Percentiles rank a stretch among this genome's conserved stretches.
Conservation (phyloP, 2,329 filamentous ascomycete genomes). For the Neodidymelliopsis sp. region DNA sequence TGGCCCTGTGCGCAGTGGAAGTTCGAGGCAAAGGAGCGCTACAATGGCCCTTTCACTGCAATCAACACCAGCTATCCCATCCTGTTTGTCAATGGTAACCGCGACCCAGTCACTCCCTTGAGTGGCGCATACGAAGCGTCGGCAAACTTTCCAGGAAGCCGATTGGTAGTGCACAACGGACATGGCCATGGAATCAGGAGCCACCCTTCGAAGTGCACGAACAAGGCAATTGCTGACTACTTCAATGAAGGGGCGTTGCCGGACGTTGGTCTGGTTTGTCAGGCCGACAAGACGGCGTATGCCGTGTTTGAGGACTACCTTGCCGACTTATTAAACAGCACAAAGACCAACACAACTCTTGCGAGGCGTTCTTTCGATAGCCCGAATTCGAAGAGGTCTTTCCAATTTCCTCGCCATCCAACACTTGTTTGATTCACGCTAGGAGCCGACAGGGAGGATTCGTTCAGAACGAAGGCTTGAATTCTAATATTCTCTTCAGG, state of each 20-base stretch:
- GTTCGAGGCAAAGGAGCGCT: conserved; percentile 25
- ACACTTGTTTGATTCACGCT: no score
- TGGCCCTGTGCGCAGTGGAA: conserved; percentile 29
- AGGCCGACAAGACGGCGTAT: conserved; percentile 18
- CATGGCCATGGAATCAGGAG: conserved; percentile 17
- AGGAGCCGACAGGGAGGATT: no score
- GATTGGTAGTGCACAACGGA: conserved; percentile 24
- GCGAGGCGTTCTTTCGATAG: conserved; percentile 1
- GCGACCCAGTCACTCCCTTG: conserved; percentile 29
- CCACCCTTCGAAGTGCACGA: conserved; percentile 20
- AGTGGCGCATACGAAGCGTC: conserved; percentile 25
- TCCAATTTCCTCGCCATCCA: background rate
- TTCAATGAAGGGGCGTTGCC: conserved; percentile 25
- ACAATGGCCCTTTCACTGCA: conserved; percentile 15
- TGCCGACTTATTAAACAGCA: background rate
- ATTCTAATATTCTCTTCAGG: no score
- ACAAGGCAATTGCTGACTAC: conserved; percentile 19
- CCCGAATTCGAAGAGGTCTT: background rate
- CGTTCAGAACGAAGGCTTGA: no score
- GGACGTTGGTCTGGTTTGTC: conserved; percentile 19
- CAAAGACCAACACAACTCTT: background rate
- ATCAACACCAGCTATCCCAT: conserved; percentile 26
- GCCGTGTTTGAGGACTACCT: conserved; percentile 7
- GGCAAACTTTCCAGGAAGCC: conserved; percentile 19
- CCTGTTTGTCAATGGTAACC: conserved; percentile 22